A percentile compares a stretch with the other conserved stretches of the same genome.
Evolutionary conservation across 129 eudicot species (phyloP).

Genomic region (Silybum marianum): DNA sequence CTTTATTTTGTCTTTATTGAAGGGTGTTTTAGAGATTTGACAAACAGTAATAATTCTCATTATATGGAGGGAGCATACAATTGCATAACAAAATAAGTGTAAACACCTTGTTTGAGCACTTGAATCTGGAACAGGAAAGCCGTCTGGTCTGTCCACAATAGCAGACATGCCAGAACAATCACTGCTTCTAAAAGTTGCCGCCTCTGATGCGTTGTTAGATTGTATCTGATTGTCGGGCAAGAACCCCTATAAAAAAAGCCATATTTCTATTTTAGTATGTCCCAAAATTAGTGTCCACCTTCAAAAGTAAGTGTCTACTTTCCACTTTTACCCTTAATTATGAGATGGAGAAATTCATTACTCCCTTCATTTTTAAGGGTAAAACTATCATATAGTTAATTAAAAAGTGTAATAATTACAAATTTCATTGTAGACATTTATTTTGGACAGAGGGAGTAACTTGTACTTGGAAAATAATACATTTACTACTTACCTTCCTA

Average conservation of each 20-base stretch:
- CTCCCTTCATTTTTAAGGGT: background rate
- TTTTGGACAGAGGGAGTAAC: background rate
- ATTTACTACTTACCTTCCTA: slow-evolving; percentile 36
- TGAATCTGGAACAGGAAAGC: slow-evolving; percentile 33
- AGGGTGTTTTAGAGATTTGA: background rate
- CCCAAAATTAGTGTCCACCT: background rate
- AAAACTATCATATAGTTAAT: background rate
- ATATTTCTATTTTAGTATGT: background rate
- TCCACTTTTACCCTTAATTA: background rate
- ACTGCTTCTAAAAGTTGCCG: slow-evolving; percentile 37
- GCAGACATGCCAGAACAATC: slow-evolving; percentile 39
- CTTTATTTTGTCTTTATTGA: background rate
- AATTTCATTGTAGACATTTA: background rate
- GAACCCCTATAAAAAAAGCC: slow-evolving; percentile 33
- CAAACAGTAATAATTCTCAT: background rate
- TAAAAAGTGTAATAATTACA: background rate
- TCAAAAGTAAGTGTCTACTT: background rate
- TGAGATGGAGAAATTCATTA: background rate
- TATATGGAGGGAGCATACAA: slow-evolving; percentile 4
- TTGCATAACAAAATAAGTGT: slow-evolving; percentile 3
- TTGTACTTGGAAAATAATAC: background rate
- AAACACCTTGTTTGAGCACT: slow-evolving; percentile 59
- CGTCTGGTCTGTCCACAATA: slow-evolving; percentile 39
- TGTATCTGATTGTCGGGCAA: slow-evolving; percentile 28
- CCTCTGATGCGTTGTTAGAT: slow-evolving; percentile 37